These are phyloP conservation scores for Phragmites australis DNA, from an alignment of 176 grass and related monocot genomes.

Conservation along the genomic window DNA sequence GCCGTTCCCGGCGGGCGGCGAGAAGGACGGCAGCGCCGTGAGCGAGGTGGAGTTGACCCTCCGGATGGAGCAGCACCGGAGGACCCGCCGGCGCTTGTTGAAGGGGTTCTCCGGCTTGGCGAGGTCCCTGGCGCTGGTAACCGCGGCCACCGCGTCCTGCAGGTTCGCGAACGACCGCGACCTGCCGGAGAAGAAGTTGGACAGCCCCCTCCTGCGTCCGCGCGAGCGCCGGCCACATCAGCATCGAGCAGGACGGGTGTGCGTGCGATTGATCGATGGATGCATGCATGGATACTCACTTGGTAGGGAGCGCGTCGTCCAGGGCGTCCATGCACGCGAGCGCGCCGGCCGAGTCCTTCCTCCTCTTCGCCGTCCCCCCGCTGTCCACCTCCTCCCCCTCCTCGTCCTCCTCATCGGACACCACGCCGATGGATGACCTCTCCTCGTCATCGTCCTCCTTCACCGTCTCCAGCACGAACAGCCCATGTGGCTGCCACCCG, in stretches of 20 bases:
- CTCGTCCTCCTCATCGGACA: slow-evolving; percentile 38
- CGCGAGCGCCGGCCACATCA: background rate
- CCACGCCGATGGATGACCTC: slow-evolving; percentile 46
- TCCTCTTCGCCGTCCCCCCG: background rate
- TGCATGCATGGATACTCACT: slow-evolving; percentile 21
- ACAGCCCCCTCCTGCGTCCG: slow-evolving; percentile 70
- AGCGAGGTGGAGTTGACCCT: slow-evolving; percentile 59
- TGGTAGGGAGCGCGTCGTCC: slow-evolving; percentile 72
- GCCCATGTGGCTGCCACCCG: background rate
- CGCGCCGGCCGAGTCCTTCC: background rate
- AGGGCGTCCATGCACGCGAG: slow-evolving; percentile 58
- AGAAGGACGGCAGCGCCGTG: slow-evolving; percentile 58
- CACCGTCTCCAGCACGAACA: slow-evolving; percentile 60
- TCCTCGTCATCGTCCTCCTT: slow-evolving; percentile 26
- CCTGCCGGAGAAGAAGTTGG: slow-evolving; percentile 94
- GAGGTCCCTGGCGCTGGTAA: slow-evolving; percentile 53
- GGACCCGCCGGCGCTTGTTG: slow-evolving; percentile 85
- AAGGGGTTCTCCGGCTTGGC: slow-evolving; percentile 93
- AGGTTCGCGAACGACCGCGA: slow-evolving; percentile 95
- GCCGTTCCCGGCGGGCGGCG: background rate
- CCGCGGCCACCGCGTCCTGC: slow-evolving; percentile 47
- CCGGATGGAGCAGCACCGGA: slow-evolving; percentile 62
- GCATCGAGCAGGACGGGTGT: background rate
- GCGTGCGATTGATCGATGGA: background rate
- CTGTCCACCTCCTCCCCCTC: slow-evolving; percentile 37